Percentiles rank a stretch among this genome's conserved stretches.
Conservation (phyloP, 2,329 filamentous ascomycete species). For the Graphium sp. region DNA sequence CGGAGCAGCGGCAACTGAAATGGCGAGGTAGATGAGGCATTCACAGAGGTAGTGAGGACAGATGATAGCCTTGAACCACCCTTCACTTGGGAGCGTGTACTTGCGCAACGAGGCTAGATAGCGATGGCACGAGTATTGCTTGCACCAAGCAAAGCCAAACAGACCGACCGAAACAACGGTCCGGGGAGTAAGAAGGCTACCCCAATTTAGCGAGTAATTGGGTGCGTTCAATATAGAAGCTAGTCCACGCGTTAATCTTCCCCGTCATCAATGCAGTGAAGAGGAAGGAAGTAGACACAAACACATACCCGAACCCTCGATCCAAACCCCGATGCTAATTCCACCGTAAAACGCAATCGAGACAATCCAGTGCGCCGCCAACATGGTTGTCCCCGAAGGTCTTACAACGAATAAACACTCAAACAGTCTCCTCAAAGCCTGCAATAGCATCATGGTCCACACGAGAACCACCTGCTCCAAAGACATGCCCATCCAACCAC, state of each 20-base stretch:
- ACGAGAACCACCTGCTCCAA: constrained; percentile 44
- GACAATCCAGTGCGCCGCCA: constrained; percentile 65
- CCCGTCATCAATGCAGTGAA: too few species aligned
- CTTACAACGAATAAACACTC: constrained; percentile 54
- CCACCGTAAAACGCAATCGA: constrained; percentile 63
- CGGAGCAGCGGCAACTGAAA: constrained; percentile 62
- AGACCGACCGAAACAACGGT: constrained; percentile 32
- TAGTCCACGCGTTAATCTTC: too few species aligned
- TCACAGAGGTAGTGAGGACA: constrained; percentile 90
- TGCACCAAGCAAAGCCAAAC: constrained; percentile 51
- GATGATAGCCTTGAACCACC: constrained; percentile 54
- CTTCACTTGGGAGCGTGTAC: constrained; percentile 64
- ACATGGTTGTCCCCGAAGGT: constrained; percentile 64
- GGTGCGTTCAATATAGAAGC: too few species aligned
- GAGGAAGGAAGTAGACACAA: too few species aligned
- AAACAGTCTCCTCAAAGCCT: constrained; percentile 58
- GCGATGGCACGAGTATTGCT: constrained; percentile 60
- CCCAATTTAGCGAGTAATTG: too few species aligned
- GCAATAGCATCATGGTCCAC: constrained; percentile 59
- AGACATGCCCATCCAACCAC: constrained; percentile 27
- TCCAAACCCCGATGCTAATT: constrained; percentile 64
- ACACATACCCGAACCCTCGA: constrained; percentile 59
- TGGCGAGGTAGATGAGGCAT: constrained; percentile 64
- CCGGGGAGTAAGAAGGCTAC: constrained; percentile 1
- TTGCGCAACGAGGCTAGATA: constrained; percentile 57